Base-by-base conservation (phyloP, 2,329 filamentous ascomycete genomes). In the Elsinoe fawcettii region DNA sequence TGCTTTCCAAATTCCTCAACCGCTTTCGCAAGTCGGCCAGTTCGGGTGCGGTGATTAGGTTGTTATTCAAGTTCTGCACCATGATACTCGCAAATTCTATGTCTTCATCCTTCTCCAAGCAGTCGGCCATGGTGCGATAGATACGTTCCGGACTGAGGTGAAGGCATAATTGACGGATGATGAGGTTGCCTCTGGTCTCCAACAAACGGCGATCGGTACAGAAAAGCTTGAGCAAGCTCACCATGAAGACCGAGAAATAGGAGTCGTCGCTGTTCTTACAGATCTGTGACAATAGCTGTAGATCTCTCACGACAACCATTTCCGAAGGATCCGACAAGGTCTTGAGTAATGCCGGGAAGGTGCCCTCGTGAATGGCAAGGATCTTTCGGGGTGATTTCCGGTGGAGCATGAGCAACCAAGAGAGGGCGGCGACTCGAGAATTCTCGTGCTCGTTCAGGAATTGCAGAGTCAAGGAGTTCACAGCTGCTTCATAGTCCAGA, bases 21-120 rank as follows among this genome's bases (percentile, higher is more conserved):
- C 93, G 80, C 70, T 96, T 96, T 46, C 93, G 84, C 61, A 99
- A 78, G 64, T 97, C 95, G 1, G 89, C 84, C 27, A 99, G 77
- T 71, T 99, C 91, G 0, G 95, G 93, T 0, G 95, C 93, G 1
- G 95, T 99, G 63, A 99, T 96, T 56, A 99, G 84, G 66, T 99
- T 99, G 71, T 99, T 99, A 75, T 99, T 99, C 55, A 99, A 79
- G 66, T 97, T 97, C 70, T 99, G 93, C 27, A 99, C 90, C 93
- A 99, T 99, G 65, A 99, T 97, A 69, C 92, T 96, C 14, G 93
- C 92, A 72, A 99, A 99, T 70, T 99, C 95, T 41, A 99, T 84
- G 69, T 99, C 93, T 63, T 97, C 93, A 70, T 99, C 93, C 67
- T 91, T 95, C 71, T 97, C 93, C 8, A 99, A 87, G 64, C 93